A percentile compares a stretch with the other conserved stretches of the same genome.
Conservation (phyloP, 345 rosid genomes). For the Rubroshorea leprosula region DNA sequence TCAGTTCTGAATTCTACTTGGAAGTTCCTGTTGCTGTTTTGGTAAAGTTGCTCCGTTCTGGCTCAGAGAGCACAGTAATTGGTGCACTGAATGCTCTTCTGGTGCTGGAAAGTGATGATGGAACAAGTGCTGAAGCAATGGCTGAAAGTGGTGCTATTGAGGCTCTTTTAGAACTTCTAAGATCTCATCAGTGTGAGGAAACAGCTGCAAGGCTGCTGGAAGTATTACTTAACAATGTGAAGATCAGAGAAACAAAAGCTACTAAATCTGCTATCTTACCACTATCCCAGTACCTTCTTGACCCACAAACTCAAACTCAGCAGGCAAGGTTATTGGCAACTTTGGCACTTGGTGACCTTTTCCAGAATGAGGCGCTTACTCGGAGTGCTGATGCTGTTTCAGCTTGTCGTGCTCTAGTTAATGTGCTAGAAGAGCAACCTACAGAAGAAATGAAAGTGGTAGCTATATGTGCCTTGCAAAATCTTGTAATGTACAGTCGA, state of each 20-base stretch:
- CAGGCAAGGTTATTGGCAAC: constrained; percentile 89
- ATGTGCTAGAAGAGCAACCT: constrained; percentile 97
- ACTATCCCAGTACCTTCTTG: constrained; percentile 89
- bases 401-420: constrained; percentile 96
- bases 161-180: constrained; percentile 92
- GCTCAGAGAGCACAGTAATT: constrained; percentile 68
- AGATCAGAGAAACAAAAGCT: constrained; percentile 89
- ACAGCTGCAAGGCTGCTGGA: constrained; percentile 92
- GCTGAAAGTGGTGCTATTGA: constrained; percentile 98
- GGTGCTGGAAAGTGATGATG: constrained; percentile 94
- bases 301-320: constrained; percentile 98
- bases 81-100: constrained; percentile 95
- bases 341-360: constrained; percentile 94
- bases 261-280: constrained; percentile 89
- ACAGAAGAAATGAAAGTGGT: constrained; percentile 99
- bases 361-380: constrained; percentile 95
- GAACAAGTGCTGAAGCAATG: constrained; percentile 97
- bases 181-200: constrained; percentile 96
- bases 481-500: constrained; percentile 92
- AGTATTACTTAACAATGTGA: constrained; percentile 89
- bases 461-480: constrained; percentile 94
- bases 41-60: constrained; percentile 83
- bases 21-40: constrained; percentile 97
- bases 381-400: constrained; percentile 91
- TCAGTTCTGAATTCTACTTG: constrained; percentile 90